Conservation (phyloP, 352 stramenopile genomes). For the Globisporangium radiosum region DNA sequence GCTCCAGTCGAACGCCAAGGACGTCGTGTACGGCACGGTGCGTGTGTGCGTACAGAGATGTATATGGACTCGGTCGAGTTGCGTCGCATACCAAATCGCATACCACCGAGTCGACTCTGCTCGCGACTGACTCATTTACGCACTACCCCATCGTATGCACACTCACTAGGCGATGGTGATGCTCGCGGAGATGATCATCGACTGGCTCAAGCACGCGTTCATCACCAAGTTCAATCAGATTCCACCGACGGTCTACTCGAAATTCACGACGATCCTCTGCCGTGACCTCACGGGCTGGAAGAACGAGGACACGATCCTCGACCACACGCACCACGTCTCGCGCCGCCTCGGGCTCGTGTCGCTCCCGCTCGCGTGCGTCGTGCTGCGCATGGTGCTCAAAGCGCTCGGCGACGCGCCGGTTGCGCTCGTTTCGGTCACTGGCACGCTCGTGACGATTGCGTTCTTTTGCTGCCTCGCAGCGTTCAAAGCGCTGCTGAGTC, state of each 20-base stretch:
- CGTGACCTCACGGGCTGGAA: constrained; percentile 93
- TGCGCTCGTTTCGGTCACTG: constrained; percentile 26
- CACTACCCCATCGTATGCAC: not conserved
- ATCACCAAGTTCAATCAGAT: constrained; percentile 99
- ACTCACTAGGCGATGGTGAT: constrained; percentile 78
- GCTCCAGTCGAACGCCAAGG: constrained; percentile 78
- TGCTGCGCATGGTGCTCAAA: constrained; percentile 76
- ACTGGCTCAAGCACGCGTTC: constrained; percentile 99
- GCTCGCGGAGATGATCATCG: constrained; percentile 91
- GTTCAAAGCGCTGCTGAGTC: constrained; percentile 72
- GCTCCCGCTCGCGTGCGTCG: constrained; percentile 92
- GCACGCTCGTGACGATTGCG: constrained; percentile 39
- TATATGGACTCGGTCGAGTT: no score
- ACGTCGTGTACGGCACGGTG: constrained; percentile 75
- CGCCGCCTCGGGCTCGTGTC: constrained; percentile 91
- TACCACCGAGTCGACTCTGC: not conserved
- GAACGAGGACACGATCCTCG: constrained; percentile 86
- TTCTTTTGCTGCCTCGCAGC: constrained; percentile 72
- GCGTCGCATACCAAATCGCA: not conserved
- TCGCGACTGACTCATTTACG: not conserved
- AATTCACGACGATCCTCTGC: constrained; percentile 93
- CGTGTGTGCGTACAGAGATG: constrained; percentile 2
- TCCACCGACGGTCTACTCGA: constrained; percentile 90
- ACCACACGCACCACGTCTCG: constrained; percentile 93
- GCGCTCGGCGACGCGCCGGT: constrained; percentile 41